Percentiles rank a stretch among this genome's conserved stretches.
These are phyloP conservation scores for Coniferiporia weirii DNA, from an alignment of 1,284 basidiomycete species.

Conservation along the genomic window DNA sequence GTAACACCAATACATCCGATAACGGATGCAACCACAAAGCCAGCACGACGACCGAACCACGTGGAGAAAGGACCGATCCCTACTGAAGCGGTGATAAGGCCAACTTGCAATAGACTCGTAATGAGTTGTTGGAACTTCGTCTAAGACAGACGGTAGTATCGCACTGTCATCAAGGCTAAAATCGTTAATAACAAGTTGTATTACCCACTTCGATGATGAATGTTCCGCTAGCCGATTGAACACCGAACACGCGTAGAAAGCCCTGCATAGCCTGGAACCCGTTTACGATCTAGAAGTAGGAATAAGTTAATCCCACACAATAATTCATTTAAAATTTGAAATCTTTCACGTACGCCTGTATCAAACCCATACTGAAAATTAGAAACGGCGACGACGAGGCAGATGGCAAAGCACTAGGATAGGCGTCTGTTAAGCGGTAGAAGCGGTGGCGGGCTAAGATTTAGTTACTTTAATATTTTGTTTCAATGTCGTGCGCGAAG, in stretches of 20 bases:
- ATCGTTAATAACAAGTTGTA: neutral
- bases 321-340: neutral
- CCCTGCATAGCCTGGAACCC: slow-evolving; percentile 22
- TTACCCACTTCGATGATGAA: slow-evolving; percentile 14
- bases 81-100: slow-evolving; percentile 17
- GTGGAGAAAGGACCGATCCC: slow-evolving; percentile 18
- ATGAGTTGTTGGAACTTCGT: slow-evolving; percentile 21
- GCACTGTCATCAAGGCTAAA: neutral
- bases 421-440: too few relatives aligned
- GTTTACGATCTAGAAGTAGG: slow-evolving; percentile 15
- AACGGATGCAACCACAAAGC: slow-evolving; percentile 17
- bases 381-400: slow-evolving; percentile 17
- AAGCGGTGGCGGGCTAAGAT: too few relatives aligned
- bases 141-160: neutral
- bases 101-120: slow-evolving; percentile 20
- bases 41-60: slow-evolving; percentile 16
- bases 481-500: slow-evolving; percentile 1
- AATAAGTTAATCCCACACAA: neutral
- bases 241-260: slow-evolving; percentile 18
- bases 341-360: slow-evolving; percentile 9
- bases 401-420: slow-evolving; percentile 16
- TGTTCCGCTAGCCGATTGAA: slow-evolving; percentile 1
- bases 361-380: slow-evolving; percentile 21
- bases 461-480: slow-evolving; percentile 6
- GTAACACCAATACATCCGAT: slow-evolving; percentile 16